Percentiles rank a stretch among this genome's conserved stretches.
phyloP scores from a whole-genome alignment of 2,329 filamentous ascomycete species.

The Sodiomyces alkalinus region DNA sequence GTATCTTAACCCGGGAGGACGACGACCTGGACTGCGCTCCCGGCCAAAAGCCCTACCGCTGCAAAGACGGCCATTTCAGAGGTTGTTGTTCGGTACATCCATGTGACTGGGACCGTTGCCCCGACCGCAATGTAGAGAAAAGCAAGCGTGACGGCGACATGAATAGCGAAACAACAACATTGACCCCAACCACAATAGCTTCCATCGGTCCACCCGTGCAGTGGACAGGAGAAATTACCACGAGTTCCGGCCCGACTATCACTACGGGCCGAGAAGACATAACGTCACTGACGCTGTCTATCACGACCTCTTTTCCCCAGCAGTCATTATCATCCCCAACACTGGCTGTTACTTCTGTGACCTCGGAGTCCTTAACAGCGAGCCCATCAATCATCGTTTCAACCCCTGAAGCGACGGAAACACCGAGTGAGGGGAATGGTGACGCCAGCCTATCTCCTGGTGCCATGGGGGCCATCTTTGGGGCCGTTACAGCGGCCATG shows the following conservation, averaged over 20 bases:
- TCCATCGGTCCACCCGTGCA: neutral
- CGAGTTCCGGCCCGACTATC: neutral
- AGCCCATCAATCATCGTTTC: neutral
- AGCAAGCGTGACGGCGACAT: neutral
- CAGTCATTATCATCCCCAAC: neutral
- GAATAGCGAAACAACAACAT: neutral
- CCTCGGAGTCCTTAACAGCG: too few relatives aligned
- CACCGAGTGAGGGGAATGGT: neutral
- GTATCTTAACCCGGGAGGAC: slow-evolving; percentile 1
- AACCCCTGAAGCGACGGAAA: neutral
- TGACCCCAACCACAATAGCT: neutral
- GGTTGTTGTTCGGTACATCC: slow-evolving; percentile 32
- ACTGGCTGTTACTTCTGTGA: neutral
- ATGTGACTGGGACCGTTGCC: slow-evolving; percentile 20
- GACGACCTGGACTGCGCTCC: slow-evolving; percentile 11
- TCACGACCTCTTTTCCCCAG: neutral
- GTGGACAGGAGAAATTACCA: neutral
- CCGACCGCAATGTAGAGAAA: slow-evolving; percentile 5
- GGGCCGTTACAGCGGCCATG: neutral
- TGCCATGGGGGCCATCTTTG: neutral
- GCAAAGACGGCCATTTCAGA: slow-evolving; percentile 17
- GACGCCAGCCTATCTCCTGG: neutral
- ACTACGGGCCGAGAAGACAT: neutral
- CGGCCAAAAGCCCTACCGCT: slow-evolving; percentile 21
- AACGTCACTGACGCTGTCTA: neutral